A percentile compares a stretch with the other conserved stretches of the same genome.
Evolutionary conservation across 148 eudicot species (phyloP).

Genomic region (Agrostemma githago): DNA sequence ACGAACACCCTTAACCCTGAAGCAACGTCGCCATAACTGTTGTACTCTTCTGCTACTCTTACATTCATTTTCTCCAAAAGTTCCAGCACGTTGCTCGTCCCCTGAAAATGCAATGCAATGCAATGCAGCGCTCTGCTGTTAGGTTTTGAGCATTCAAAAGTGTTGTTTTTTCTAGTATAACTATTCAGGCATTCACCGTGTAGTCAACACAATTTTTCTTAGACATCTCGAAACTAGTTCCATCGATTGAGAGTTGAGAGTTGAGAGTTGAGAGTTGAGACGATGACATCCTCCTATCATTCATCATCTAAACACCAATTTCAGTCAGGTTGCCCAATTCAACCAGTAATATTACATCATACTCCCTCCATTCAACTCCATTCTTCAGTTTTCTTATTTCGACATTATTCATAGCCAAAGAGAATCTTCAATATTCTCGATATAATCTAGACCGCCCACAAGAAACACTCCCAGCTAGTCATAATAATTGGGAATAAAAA

Average conservation of each 20-base stretch:
- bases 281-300: too few relatives aligned
- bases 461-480: neutral
- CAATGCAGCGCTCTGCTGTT: slow-evolving; percentile 6
- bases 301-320: too few relatives aligned
- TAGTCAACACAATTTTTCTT: neutral
- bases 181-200: neutral
- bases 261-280: too few relatives aligned
- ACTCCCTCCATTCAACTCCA: too few relatives aligned
- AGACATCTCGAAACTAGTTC: neutral
- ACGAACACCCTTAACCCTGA: slow-evolving; percentile 90
- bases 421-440: too few relatives aligned
- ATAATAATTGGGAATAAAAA: neutral
- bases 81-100: slow-evolving; percentile 64
- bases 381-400: too few relatives aligned
- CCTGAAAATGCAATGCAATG: too few relatives aligned
- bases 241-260: too few relatives aligned
- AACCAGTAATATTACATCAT: neutral
- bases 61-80: slow-evolving; percentile 91
- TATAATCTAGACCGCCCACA: too few relatives aligned
- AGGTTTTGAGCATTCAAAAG: neutral
- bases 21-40: slow-evolving; percentile 74
- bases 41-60: slow-evolving; percentile 87
- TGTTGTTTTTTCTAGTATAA: neutral
- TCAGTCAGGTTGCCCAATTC: too few relatives aligned
- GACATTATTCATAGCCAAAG: too few relatives aligned